These are phyloP conservation scores for Persicaria tinctoria DNA, from an alignment of 148 eudicot genomes.

Conservation along the genomic window DNA sequence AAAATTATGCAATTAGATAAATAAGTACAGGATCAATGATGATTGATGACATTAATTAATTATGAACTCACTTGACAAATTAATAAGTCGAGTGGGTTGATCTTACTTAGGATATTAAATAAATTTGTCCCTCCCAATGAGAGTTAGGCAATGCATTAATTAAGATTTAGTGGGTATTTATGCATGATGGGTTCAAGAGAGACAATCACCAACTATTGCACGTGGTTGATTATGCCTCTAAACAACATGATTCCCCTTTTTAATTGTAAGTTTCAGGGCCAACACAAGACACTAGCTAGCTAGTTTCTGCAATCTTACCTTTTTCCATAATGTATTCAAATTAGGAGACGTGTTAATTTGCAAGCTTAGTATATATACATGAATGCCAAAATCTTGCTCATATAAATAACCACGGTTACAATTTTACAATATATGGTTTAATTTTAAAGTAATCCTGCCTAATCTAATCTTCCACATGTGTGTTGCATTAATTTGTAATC, in stretches of 20 bases:
- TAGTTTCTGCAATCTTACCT: background rate
- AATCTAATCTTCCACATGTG: no score
- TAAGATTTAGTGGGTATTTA: background rate
- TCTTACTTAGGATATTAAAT: background rate
- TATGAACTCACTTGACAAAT: no score
- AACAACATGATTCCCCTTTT: background rate
- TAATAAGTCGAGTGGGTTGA: no score
- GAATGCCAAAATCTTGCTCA: background rate
- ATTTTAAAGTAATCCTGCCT: no score
- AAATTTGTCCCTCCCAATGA: background rate
- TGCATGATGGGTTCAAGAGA: constrained; percentile 9
- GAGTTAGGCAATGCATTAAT: background rate
- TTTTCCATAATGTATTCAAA: background rate
- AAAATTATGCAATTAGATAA: no score
- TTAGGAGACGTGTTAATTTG: background rate
- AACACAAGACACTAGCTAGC: background rate
- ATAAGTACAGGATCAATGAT: no score
- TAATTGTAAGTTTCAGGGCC: constrained; percentile 5
- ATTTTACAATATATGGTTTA: background rate
- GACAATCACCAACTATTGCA: constrained; percentile 1
- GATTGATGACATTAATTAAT: no score
- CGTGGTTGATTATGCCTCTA: constrained; percentile 11
- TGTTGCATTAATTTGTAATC: no score
- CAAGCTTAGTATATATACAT: background rate
- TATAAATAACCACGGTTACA: background rate